Evolutionary conservation across 2,329 filamentous ascomycete species (phyloP).

Genomic region (Trichoderma guizhouense): DNA sequence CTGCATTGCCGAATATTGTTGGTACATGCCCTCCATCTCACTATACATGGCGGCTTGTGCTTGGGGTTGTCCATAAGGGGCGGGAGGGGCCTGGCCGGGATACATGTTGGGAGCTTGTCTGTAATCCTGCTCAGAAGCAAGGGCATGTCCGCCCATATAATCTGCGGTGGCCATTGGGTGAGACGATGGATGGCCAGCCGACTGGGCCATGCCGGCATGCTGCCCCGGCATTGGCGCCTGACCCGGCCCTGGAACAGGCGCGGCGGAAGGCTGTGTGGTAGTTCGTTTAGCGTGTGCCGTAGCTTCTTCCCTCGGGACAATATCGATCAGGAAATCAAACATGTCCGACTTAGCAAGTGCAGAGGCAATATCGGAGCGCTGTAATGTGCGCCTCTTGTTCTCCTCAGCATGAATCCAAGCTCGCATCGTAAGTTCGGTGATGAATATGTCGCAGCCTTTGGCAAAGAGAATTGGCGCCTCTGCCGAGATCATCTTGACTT

Average conservation of each 20-base stretch:
- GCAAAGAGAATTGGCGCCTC: conserved; percentile 97
- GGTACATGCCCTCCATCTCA: conserved; percentile 81
- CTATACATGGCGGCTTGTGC: conserved; percentile 68
- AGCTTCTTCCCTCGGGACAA: conserved; percentile 93
- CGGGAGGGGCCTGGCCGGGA: conserved; percentile 66
- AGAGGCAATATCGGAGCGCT: conserved; percentile 93
- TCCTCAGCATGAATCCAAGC: conserved; percentile 99
- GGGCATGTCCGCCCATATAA: conserved; percentile 62
- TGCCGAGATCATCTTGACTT: conserved; percentile 99
- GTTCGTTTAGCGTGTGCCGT: conserved; percentile 78
- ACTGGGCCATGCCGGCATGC: conserved; percentile 48
- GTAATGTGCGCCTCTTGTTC: conserved; percentile 93
- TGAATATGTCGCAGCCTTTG: conserved; percentile 98
- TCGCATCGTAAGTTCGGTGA: conserved; percentile 97
- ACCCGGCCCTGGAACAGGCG: conserved; percentile 46
- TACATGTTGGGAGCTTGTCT: conserved; percentile 79
- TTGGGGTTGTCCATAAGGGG: conserved; percentile 73
- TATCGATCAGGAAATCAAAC: conserved; percentile 99
- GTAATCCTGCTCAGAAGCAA: conserved; percentile 73
- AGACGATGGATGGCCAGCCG: conserved; percentile 53
- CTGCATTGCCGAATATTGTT: conserved; percentile 72
- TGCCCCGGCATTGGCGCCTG: conserved; percentile 53
- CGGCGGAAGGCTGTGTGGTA: conserved; percentile 46
- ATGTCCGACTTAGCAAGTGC: conserved; percentile 97
- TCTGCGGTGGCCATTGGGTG: conserved; percentile 59